These are phyloP conservation scores for Colletotrichum nymphaeae DNA, from an alignment of 2,329 filamentous ascomycete species.

Conservation along the genomic window DNA sequence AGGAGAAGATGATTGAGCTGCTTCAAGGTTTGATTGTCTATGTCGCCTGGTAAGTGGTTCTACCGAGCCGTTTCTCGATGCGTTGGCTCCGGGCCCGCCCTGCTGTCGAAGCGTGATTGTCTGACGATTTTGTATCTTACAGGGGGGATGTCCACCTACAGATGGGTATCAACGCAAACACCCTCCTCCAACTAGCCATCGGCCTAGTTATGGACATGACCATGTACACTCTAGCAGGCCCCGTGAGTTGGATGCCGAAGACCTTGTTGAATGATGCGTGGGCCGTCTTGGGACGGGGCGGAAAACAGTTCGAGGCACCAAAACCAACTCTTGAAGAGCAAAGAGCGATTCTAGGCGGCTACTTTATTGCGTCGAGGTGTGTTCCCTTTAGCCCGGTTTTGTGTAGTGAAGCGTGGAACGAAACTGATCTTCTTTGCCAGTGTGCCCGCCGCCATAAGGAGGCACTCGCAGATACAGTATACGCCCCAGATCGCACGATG, in stretches of 20 bases:
- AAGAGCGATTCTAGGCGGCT: slow-evolving; percentile 53
- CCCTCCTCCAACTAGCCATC: slow-evolving; percentile 51
- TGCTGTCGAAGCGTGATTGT: background rate
- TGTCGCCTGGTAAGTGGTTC: slow-evolving; percentile 48
- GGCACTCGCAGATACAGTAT: slow-evolving; percentile 46
- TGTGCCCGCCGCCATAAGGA: slow-evolving; percentile 45
- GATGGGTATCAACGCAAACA: slow-evolving; percentile 49
- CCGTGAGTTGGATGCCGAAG: slow-evolving; percentile 38
- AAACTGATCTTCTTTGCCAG: slow-evolving; percentile 1
- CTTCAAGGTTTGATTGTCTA: slow-evolving; percentile 53
- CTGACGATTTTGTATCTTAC: background rate
- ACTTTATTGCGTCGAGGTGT: slow-evolving; percentile 50
- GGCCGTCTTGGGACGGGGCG: slow-evolving; percentile 36
- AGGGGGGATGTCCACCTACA: slow-evolving; percentile 55
- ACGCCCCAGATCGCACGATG: slow-evolving; percentile 48
- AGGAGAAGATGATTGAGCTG: slow-evolving; percentile 49
- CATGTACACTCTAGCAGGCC: slow-evolving; percentile 42
- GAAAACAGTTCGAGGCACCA: slow-evolving; percentile 31
- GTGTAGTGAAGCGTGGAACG: background rate
- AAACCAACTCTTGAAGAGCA: slow-evolving; percentile 49
- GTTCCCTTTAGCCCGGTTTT: background rate
- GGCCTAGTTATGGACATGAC: slow-evolving; percentile 52
- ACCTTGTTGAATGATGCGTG: slow-evolving; percentile 48
- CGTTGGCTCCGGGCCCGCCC: background rate
- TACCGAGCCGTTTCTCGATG: too few species aligned